Percentiles rank a stretch among this genome's conserved stretches.
Conservation (phyloP, 345 rosid genomes). For the Eucalyptus tenuipes region DNA sequence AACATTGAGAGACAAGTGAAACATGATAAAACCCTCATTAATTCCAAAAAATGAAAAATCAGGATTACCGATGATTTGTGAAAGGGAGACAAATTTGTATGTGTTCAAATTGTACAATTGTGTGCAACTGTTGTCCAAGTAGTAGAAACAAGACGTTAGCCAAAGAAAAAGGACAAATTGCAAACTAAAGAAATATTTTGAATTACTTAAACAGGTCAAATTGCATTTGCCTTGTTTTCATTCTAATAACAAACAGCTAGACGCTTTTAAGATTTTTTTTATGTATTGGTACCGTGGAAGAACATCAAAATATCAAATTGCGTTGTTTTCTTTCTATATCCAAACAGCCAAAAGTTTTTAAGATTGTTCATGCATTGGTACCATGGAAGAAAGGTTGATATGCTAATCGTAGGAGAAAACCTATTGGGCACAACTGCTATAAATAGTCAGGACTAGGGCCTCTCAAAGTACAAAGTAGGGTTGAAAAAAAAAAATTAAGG, state of each 20-base stretch:
- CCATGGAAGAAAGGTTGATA: neutral
- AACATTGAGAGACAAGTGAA: neutral
- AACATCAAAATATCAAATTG: neutral
- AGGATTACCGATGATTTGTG: neutral
- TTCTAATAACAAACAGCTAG: too few relatives aligned
- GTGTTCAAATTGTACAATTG: neutral
- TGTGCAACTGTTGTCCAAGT: neutral
- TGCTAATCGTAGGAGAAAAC: neutral
- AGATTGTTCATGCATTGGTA: too few relatives aligned
- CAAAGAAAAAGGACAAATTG: neutral
- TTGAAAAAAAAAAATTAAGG: neutral
- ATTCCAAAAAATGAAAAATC: neutral
- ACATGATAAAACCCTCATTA: slow-evolving; percentile 10
- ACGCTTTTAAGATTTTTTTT: too few relatives aligned
- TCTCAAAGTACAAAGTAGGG: neutral
- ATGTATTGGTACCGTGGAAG: too few relatives aligned
- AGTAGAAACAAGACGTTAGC: neutral
- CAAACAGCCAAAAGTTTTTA: too few relatives aligned
- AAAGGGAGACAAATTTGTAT: neutral
- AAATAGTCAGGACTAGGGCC: neutral
- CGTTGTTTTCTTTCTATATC: neutral
- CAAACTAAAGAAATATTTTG: neutral
- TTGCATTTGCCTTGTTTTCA: neutral
- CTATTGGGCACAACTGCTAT: slow-evolving; percentile 20
- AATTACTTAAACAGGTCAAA: neutral